Evolutionary conservation across 2,329 filamentous ascomycete species (phyloP).

Genomic region (Colletotrichum sansevieriae): DNA sequence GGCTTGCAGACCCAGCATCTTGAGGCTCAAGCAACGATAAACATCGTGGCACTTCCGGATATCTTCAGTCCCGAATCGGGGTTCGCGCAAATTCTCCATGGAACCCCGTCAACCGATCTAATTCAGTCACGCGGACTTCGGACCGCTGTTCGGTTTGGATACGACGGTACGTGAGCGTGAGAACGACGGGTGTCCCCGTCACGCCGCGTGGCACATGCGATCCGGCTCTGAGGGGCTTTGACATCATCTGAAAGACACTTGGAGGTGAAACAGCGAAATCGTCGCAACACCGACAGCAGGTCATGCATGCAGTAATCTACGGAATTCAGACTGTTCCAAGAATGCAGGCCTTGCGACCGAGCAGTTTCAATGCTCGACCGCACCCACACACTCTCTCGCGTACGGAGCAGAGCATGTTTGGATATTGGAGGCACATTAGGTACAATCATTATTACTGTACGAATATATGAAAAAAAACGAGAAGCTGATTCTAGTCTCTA

Average conservation of each 20-base stretch:
- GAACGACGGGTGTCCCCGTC: slow-evolving; percentile 6
- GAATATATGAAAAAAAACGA: slow-evolving; percentile 25
- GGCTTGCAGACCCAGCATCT: neutral
- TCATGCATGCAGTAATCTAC: slow-evolving; percentile 11
- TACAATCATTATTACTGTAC: slow-evolving; percentile 37
- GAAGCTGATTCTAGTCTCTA: slow-evolving; percentile 35
- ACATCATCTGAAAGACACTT: slow-evolving; percentile 18
- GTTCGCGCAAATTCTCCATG: neutral
- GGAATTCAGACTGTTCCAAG: neutral
- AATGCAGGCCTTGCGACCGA: slow-evolving; percentile 25
- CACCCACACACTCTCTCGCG: neutral
- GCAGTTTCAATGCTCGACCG: slow-evolving; percentile 12
- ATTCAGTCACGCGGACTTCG: neutral
- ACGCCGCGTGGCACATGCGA: slow-evolving; percentile 7
- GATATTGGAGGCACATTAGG: slow-evolving; percentile 26
- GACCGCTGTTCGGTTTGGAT: neutral
- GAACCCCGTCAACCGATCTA: slow-evolving; percentile 15
- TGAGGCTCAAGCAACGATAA: slow-evolving; percentile 12
- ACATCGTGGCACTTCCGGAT: slow-evolving; percentile 23
- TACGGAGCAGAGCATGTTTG: neutral
- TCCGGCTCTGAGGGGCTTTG: slow-evolving; percentile 14
- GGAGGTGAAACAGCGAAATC: slow-evolving; percentile 34
- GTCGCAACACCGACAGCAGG: slow-evolving; percentile 26
- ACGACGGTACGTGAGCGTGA: slow-evolving; percentile 9
- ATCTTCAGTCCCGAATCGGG: neutral